Evolutionary conservation across 306 rosid species (phyloP), one percentile per base, ranked within the genome.

Genomic region (Cucumis hystrix): DNA sequence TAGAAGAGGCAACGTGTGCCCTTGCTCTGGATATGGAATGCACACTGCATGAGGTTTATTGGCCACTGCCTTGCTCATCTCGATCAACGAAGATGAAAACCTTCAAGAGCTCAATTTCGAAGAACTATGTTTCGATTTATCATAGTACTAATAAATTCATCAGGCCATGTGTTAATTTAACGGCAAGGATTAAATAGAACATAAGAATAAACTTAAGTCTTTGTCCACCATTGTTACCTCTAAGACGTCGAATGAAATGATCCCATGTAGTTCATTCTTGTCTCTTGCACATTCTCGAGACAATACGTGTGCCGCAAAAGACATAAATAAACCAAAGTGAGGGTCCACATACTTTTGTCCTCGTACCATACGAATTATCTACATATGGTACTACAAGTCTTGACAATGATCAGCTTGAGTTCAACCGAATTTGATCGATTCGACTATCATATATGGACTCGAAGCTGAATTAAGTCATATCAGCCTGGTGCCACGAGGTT

Each of bases 1-100:
- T 82, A 84, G 76, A 18, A 84, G 54, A 15, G 87, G 87, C 39
- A 49, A 80, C n/a, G 82, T 70, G 45, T 84, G 87, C 17, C 87
- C 87, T 68, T 80, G 87, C 16, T 66, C 59, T 20, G 87, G 82
- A 64, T 25, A 81, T 45, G 87, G 82, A 35, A 84, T 81, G 68
- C 84, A 81, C 10, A 84, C 80, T 10, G 77, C 84, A 75, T 84
- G 84, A 3, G 87, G 82, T 59, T 84, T 84, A 25, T 12, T 4
- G 16, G 25, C n/a, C 47, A 6, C 41, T 21, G 72, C 51, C 43
- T 73, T 51, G 43, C 77, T 73, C 77, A 79, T 79, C 68, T 66
- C 9, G 11, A 25, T 28, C 69, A 40, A 78, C 43, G n/a, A n/a
- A 68, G 33, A 68, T 41, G 37, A 41, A 13, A 21, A 43, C 11